These are phyloP conservation scores for Coniochaeta prunicola DNA, from an alignment of 2,329 filamentous ascomycete genomes.

Conservation along the genomic window DNA sequence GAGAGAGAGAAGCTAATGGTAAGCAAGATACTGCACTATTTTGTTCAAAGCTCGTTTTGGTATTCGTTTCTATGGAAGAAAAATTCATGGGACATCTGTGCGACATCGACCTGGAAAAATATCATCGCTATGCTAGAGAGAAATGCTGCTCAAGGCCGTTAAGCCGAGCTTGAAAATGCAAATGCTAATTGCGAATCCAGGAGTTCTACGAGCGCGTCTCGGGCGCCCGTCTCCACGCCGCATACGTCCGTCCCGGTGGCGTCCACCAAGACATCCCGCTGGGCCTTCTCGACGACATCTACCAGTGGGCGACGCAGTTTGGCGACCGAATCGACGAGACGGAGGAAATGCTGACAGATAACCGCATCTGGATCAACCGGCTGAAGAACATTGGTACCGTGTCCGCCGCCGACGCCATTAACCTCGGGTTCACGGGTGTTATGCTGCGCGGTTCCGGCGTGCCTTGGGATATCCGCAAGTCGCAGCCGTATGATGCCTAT, in stretches of 20 bases:
- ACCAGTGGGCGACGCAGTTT: constrained; percentile 99
- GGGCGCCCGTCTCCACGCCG: constrained; percentile 91
- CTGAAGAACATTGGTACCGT: constrained; percentile 90
- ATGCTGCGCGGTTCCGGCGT: constrained; percentile 97
- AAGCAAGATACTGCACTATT: constrained; percentile 23
- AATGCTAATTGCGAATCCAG: constrained; percentile 35
- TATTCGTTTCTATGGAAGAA: not conserved
- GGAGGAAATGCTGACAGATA: constrained; percentile 96
- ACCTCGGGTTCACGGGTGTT: constrained; percentile 92
- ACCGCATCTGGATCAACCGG: constrained; percentile 97
- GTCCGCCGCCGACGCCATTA: constrained; percentile 85
- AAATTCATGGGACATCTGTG: not conserved
- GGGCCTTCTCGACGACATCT: constrained; percentile 95
- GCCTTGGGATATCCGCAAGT: constrained; percentile 95
- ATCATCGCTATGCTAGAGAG: not conserved
- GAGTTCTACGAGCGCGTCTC: constrained; percentile 99
- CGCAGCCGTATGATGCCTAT: constrained; percentile 94
- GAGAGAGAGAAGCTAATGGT: constrained; percentile 99
- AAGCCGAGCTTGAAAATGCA: not conserved
- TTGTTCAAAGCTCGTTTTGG: not conserved
- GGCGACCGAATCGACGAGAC: constrained; percentile 98
- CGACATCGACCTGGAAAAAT: not conserved
- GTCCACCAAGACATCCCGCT: constrained; percentile 92
- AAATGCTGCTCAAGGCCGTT: not conserved
- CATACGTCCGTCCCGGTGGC: constrained; percentile 93